These are phyloP conservation scores for Boletus reticuloceps DNA, from an alignment of 768 basidiomycete genomes.

Conservation along the genomic window DNA sequence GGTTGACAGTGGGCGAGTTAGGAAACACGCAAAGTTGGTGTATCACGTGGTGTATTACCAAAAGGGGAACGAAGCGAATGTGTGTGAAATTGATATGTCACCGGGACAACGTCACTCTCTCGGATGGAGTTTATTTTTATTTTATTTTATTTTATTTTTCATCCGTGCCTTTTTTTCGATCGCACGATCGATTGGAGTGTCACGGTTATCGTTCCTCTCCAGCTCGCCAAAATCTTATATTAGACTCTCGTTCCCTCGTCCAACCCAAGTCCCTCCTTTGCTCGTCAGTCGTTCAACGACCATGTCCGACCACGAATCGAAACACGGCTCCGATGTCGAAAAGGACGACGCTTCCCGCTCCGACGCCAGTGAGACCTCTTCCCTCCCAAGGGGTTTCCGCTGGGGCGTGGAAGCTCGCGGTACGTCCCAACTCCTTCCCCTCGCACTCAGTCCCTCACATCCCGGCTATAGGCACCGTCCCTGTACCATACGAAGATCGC, in stretches of 20 bases:
- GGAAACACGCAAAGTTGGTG: background rate
- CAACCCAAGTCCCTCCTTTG: constrained; percentile 4
- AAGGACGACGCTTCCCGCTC: constrained; percentile 28
- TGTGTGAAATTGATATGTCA: constrained; percentile 3
- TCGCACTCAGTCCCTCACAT: background rate
- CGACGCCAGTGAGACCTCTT: background rate
- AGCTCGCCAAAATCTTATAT: constrained; percentile 7
- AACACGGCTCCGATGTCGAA: constrained; percentile 25
- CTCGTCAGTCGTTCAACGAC: background rate
- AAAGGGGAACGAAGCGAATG: background rate
- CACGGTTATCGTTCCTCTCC: constrained; percentile 3
- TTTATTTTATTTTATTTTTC: background rate
- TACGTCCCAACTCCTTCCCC: background rate
- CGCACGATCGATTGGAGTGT: background rate
- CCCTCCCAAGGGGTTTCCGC: constrained; percentile 19
- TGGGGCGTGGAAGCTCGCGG: constrained; percentile 35
- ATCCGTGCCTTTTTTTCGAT: background rate
- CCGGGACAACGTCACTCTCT: constrained; percentile 2
- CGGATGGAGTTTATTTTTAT: background rate
- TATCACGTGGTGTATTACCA: constrained; percentile 17
- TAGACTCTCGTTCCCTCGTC: background rate
- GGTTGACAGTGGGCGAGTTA: background rate
- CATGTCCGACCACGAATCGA: constrained; percentile 28
- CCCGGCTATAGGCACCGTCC: constrained; percentile 43
- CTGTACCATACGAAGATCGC: constrained; percentile 48